Percentiles rank a stretch among this genome's conserved stretches.
Evolutionary conservation across 108 stramenopile species (phyloP).

Genomic region (Chaetoceros tenuissimus): DNA sequence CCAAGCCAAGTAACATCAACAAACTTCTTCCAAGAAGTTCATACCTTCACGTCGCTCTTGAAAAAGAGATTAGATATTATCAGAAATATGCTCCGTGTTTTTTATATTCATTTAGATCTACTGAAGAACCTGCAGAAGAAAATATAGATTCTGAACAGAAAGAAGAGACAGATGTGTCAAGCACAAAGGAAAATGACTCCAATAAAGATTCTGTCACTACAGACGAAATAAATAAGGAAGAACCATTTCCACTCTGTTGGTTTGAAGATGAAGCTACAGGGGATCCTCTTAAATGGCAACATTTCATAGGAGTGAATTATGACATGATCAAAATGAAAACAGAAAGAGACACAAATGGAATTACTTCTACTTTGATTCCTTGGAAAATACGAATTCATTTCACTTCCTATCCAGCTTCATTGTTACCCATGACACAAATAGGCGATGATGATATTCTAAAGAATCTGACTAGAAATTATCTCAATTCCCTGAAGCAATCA

Average conservation of each 20-base stretch:
- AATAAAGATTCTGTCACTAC: neutral
- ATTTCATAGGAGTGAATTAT: constrained; percentile 66
- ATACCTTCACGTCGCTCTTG: constrained; percentile 61
- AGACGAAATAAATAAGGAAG: neutral
- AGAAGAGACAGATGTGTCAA: neutral
- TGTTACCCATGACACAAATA: constrained; percentile 43
- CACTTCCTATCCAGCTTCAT: constrained; percentile 43
- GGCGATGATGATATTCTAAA: constrained; percentile 15
- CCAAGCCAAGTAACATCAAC: constrained; percentile 50
- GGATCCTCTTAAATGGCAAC: constrained; percentile 65
- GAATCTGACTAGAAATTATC: constrained; percentile 38
- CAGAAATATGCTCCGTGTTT: constrained; percentile 50
- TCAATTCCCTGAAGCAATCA: constrained; percentile 80
- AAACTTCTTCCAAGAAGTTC: constrained; percentile 50
- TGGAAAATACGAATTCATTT: constrained; percentile 80
- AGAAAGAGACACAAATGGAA: neutral
- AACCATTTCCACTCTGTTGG: constrained; percentile 61
- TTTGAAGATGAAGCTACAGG: constrained; percentile 72
- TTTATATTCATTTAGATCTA: constrained; percentile 1
- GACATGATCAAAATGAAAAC: constrained; percentile 33
- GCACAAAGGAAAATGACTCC: neutral
- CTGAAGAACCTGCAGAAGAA: constrained; percentile 7
- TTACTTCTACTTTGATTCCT: constrained; percentile 23
- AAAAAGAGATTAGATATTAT: constrained; percentile 41
- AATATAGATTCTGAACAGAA: neutral